These are phyloP conservation scores for Xylaria telfairii DNA, from an alignment of 495 filamentous ascomycete species.

Conservation along the genomic window DNA sequence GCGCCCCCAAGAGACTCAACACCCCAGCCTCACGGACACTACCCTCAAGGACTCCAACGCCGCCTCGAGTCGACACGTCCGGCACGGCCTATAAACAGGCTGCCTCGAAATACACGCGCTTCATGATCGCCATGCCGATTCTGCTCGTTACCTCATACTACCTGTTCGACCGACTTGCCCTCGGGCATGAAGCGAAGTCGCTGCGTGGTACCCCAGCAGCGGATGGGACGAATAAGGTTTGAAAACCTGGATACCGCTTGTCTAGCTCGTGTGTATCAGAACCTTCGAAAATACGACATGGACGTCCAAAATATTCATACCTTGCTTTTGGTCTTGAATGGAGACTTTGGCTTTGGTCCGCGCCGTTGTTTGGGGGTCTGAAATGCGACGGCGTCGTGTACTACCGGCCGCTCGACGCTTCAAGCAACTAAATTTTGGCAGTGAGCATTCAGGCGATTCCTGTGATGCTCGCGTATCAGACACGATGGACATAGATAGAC, in stretches of 20 bases:
- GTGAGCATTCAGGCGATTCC: background rate
- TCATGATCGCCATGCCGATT: constrained; percentile 54
- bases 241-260: background rate
- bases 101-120: constrained; percentile 43
- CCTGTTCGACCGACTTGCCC: constrained; percentile 47
- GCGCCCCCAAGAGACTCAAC: background rate
- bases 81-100: constrained; percentile 50
- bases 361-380: background rate
- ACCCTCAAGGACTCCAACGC: background rate
- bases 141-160: constrained; percentile 53
- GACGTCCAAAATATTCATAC: background rate
- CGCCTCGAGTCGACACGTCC: constrained; percentile 35
- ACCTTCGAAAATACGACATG: background rate
- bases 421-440: background rate
- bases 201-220: background rate
- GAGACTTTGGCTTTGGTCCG: background rate
- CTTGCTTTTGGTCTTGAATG: background rate
- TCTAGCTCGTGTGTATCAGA: background rate
- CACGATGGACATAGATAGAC: background rate
- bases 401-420: background rate
- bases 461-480: background rate
- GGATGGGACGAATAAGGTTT: background rate
- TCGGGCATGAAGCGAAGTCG: constrained; percentile 25
- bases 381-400: too few species aligned
- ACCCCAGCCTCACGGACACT: background rate